Evolutionary conservation across 208 protist genomes (phyloP).

Genomic region (Herpetomonas tarakana): DNA sequence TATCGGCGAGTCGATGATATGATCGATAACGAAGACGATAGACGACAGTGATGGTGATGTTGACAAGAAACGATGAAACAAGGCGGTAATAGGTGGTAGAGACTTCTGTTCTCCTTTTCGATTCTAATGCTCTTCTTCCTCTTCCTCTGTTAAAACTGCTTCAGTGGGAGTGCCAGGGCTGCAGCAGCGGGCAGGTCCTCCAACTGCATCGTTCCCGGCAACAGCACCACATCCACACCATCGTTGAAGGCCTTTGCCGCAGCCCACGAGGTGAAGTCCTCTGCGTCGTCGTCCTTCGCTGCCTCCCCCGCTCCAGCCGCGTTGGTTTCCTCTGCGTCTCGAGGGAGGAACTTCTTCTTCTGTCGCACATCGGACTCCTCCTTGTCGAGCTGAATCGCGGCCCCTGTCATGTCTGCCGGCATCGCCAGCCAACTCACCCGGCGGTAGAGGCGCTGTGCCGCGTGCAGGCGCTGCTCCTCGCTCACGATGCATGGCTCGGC

Average conservation of each 20-base stretch:
- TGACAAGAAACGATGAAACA: too few relatives aligned
- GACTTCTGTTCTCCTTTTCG: too few relatives aligned
- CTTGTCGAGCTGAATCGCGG: slow-evolving; percentile 33
- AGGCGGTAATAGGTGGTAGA: too few relatives aligned
- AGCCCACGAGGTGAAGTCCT: neutral
- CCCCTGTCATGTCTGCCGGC: slow-evolving; percentile 33
- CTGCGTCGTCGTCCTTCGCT: neutral
- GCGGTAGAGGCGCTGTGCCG: slow-evolving; percentile 33
- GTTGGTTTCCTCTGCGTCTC: too few relatives aligned
- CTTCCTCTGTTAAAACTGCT: slow-evolving; percentile 20
- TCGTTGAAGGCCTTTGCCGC: neutral
- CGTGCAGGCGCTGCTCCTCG: slow-evolving; percentile 47
- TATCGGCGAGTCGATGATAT: too few relatives aligned
- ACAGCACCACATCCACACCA: slow-evolving; percentile 43
- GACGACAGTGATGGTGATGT: too few relatives aligned
- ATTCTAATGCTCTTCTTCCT: too few relatives aligned
- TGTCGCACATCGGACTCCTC: slow-evolving; percentile 9
- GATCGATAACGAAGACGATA: too few relatives aligned
- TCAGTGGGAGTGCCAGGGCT: slow-evolving; percentile 26
- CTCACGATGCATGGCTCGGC: slow-evolving; percentile 32
- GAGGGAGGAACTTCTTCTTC: neutral
- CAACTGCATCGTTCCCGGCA: slow-evolving; percentile 46
- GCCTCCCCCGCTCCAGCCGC: too few relatives aligned
- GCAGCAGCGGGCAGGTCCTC: slow-evolving; percentile 50
- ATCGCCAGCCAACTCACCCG: slow-evolving; percentile 37